Base-by-base conservation (phyloP, 495 filamentous ascomycete genomes). In the Daldinia vernicosa region DNA sequence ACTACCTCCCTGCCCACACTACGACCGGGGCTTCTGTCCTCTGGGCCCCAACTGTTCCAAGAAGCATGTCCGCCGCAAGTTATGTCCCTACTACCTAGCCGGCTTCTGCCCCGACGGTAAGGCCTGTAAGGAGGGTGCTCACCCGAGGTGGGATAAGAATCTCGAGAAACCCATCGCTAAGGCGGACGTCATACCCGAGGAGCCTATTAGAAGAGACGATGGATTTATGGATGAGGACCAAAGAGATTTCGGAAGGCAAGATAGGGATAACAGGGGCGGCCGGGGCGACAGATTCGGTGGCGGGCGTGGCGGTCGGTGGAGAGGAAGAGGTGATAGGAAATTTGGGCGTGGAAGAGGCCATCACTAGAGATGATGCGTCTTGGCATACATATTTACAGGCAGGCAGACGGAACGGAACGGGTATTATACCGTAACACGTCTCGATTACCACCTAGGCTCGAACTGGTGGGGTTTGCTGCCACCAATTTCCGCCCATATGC, bases 91-190 rank as follows among this genome's bases (percentile, higher is more conserved):
- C 79, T 99, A 96, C 74, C 84, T 98, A 30, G 92, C 93, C 1
- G 96, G 96, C 1, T 99, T 99, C 80, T 99, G 95, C 76, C 95
- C 95, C 0, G 90, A 96, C 65, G 94, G 94, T 11, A 88, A 86
- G 66, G 77, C 66, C 0, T 98, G 96, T 77, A 87, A 88, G 75
- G 86, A 87, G 66, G 89, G 94, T 30, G 92, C 92, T 3, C 95
- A 99, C 81, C 88, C 94, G 9, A 82, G 88, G 30, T 98, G 92
- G 91, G 87, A 92, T 24, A 84, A 81, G 64, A 86, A 90, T 32
- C 84, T 98, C 66, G 88, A 90, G 70, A 89, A 87, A 74, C 93
- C 94, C 6, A 87, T 88, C 30, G 86, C 91, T 14, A 88, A 90
- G 77, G 70, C 85, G 30, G 88, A 89, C 33, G 82, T 85, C 72